These are phyloP conservation scores for Fistulifera solaris DNA, from an alignment of 108 stramenopile species.

Conservation along the genomic window DNA sequence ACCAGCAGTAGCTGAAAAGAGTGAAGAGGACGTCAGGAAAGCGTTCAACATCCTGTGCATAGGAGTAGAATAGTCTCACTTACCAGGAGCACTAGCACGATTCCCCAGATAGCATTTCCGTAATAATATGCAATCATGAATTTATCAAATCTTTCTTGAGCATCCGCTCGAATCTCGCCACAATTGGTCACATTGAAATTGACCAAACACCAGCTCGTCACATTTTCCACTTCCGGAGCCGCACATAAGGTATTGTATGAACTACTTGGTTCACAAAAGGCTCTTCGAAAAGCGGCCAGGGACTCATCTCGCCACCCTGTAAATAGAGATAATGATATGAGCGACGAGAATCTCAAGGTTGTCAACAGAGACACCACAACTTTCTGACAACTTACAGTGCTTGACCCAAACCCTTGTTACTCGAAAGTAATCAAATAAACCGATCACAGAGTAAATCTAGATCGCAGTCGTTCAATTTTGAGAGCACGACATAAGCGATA, in stretches of 20 bases:
- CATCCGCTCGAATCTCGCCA: slow-evolving; percentile 37
- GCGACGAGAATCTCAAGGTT: no score
- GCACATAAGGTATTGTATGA: slow-evolving; percentile 30
- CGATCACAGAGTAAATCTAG: slow-evolving; percentile 28
- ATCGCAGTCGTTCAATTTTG: slow-evolving; percentile 12
- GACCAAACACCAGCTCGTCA: slow-evolving; percentile 46
- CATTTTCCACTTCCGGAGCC: slow-evolving; percentile 29
- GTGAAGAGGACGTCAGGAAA: not conserved
- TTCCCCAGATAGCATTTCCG: slow-evolving; percentile 16
- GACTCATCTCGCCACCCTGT: slow-evolving; percentile 12
- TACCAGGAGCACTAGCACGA: slow-evolving; percentile 28
- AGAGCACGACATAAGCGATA: no score
- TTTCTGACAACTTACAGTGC: slow-evolving; percentile 30
- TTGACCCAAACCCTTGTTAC: slow-evolving; percentile 60
- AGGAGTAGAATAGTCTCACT: not conserved
- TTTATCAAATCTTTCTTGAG: slow-evolving; percentile 30
- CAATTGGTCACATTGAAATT: slow-evolving; percentile 48
- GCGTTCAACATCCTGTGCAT: slow-evolving; percentile 3
- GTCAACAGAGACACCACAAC: no score
- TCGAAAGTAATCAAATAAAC: slow-evolving; percentile 41
- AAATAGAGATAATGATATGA: no score
- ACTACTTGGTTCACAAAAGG: slow-evolving; percentile 24
- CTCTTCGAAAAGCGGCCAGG: slow-evolving; percentile 30
- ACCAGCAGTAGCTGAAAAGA: slow-evolving; percentile 34
- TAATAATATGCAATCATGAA: slow-evolving; percentile 22